phyloP scores from a whole-genome alignment of 2,329 filamentous ascomycete genomes.

The Acarospora socialis region DNA sequence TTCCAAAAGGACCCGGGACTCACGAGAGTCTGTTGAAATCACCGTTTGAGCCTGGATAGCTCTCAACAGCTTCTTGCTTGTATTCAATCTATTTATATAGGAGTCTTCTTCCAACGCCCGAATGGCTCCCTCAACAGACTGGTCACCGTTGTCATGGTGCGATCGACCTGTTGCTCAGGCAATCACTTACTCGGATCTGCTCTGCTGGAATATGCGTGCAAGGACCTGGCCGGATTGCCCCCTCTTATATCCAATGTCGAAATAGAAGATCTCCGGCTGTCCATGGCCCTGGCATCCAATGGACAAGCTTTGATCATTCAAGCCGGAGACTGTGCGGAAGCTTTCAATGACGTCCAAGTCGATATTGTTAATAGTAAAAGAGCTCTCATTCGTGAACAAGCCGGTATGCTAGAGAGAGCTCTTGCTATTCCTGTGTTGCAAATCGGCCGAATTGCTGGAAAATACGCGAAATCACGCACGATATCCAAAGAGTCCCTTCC shows the following conservation, averaged over 20 bases:
- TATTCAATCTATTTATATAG: too few relatives aligned
- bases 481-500: conserved; percentile 5
- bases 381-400: conserved; percentile 7
- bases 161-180: too few relatives aligned
- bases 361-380: conserved; percentile 8
- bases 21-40: too few relatives aligned
- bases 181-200: too few relatives aligned
- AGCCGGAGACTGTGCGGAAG: conserved; percentile 13
- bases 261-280: conserved; percentile 9
- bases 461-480: conserved; percentile 13
- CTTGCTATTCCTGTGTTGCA: conserved; percentile 6
- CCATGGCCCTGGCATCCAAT: conserved; percentile 6
- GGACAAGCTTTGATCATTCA: conserved; percentile 11
- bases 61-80: too few relatives aligned
- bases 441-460: conserved; percentile 13
- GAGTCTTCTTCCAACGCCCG: too few relatives aligned
- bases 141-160: too few relatives aligned
- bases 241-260: conserved; percentile 7
- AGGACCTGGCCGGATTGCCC: too few relatives aligned
- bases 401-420: conserved; percentile 1
- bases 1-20: too few relatives aligned
- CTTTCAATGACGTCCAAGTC: conserved; percentile 9
- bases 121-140: too few relatives aligned
- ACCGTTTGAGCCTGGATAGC: too few relatives aligned
- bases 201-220: too few relatives aligned